These are phyloP conservation scores for Gonium pectorale DNA, from an alignment of 139 green algal species.

Conservation along the genomic window DNA sequence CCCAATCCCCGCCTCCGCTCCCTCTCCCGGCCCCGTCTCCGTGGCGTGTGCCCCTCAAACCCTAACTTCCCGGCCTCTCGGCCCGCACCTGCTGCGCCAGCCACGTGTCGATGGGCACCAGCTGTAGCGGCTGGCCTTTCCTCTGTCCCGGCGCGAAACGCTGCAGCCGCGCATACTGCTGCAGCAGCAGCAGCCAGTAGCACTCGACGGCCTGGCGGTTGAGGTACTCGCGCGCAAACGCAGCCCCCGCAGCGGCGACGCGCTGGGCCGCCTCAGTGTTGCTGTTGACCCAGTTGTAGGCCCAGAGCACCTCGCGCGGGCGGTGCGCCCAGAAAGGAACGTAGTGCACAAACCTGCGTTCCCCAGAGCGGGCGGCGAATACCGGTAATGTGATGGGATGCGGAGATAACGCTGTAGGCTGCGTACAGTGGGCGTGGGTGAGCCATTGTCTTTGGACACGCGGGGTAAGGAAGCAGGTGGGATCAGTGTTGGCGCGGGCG, in stretches of 20 bases:
- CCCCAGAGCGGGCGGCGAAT: not conserved
- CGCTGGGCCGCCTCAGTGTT: conserved; percentile 17
- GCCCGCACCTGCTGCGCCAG: not conserved
- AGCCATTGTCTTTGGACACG: not conserved
- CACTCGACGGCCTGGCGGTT: conserved; percentile 29
- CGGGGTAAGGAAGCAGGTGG: not conserved
- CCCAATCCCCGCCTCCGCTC: too few relatives aligned
- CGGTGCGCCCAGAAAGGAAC: conserved; percentile 49
- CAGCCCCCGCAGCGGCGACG: conserved; percentile 10
- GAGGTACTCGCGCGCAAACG: conserved; percentile 10
- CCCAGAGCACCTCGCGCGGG: conserved; percentile 46
- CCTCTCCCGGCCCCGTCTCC: too few relatives aligned
- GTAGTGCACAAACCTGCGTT: conserved; percentile 41
- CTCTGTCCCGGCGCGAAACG: conserved; percentile 6
- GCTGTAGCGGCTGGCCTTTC: not conserved
- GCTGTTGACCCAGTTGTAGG: conserved; percentile 37
- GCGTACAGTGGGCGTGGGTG: too few relatives aligned
- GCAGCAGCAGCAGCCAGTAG: conserved; percentile 32
- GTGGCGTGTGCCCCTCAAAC: too few relatives aligned
- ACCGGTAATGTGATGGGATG: not conserved
- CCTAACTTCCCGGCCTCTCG: too few relatives aligned
- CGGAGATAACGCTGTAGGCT: not conserved
- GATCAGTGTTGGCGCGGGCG: not conserved
- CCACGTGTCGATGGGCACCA: conserved; percentile 11
- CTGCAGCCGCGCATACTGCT: conserved; percentile 6